A percentile compares a stretch with the other conserved stretches of the same genome.
These are phyloP conservation scores for Penstemon eatonii DNA, from an alignment of 257 asterid genomes.

Conservation along the genomic window DNA sequence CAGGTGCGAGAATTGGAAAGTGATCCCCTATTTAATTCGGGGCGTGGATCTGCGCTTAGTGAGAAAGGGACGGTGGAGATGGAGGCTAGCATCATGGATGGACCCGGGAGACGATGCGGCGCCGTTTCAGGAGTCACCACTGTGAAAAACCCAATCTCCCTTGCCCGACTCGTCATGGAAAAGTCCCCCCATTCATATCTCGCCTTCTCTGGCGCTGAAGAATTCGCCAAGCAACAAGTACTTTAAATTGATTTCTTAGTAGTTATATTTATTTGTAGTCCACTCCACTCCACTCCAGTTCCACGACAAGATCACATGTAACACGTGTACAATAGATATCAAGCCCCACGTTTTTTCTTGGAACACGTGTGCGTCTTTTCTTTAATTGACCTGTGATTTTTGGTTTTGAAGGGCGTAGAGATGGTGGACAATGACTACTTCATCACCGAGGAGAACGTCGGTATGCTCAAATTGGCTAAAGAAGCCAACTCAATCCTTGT, in stretches of 20 bases:
- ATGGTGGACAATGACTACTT: constrained; percentile 75
- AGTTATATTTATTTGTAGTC: not conserved
- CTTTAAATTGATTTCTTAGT: not conserved
- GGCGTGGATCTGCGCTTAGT: constrained; percentile 97
- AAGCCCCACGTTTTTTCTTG: constrained; percentile 11
- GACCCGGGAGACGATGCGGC: constrained; percentile 86
- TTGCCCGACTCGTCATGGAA: constrained; percentile 96
- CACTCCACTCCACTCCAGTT: not conserved
- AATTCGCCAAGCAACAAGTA: constrained; percentile 83
- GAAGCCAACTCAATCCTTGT: constrained; percentile 88
- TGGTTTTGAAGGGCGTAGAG: constrained; percentile 67
- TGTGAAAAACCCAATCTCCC: constrained; percentile 88
- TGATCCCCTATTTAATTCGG: constrained; percentile 89
- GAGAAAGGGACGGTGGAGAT: constrained; percentile 93
- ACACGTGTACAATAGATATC: constrained; percentile 14
- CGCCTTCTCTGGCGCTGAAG: constrained; percentile 88
- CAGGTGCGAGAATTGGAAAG: constrained; percentile 89
- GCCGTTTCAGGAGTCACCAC: constrained; percentile 92
- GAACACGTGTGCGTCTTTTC: not conserved
- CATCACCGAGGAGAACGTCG: constrained; percentile 85
- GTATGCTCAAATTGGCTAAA: constrained; percentile 90
- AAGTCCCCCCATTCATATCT: constrained; percentile 95
- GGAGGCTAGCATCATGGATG: constrained; percentile 99
- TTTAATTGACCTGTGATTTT: not conserved
- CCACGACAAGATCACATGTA: no score